These are phyloP conservation scores for Penicillium sp. DNA, from an alignment of 2,329 filamentous ascomycete genomes.

Conservation along the genomic window DNA sequence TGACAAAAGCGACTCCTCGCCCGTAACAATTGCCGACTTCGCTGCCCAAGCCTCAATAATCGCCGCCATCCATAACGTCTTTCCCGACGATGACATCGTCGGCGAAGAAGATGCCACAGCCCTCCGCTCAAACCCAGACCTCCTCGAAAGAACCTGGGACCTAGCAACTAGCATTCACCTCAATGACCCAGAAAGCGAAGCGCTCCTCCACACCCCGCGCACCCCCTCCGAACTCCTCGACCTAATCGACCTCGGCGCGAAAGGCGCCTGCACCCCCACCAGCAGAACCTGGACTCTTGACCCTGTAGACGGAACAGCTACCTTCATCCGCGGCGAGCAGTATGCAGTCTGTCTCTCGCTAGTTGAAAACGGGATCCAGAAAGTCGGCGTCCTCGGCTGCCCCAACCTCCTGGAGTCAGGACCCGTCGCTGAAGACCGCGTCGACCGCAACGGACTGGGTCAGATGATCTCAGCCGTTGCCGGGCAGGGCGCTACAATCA, in stretches of 20 bases:
- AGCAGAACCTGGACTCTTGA: conserved; percentile 61
- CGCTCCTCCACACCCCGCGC: conserved; percentile 40
- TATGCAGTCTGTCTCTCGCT: conserved; percentile 62
- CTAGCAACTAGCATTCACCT: conserved; percentile 46
- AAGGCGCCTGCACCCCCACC: conserved; percentile 39
- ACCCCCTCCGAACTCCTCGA: conserved; percentile 57
- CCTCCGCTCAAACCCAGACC: conserved; percentile 48
- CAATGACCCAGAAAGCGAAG: conserved; percentile 33
- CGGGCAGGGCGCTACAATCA: conserved; percentile 45
- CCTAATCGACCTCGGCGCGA: conserved; percentile 59
- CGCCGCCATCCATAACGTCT: conserved; percentile 52
- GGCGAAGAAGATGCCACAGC: conserved; percentile 60
- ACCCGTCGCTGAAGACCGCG: conserved; percentile 37
- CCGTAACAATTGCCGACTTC: conserved; percentile 64
- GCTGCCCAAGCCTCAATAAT: conserved; percentile 63
- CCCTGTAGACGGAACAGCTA: conserved; percentile 63
- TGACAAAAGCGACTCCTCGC: conserved; percentile 58
- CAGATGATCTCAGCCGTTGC: conserved; percentile 51
- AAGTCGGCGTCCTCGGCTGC: conserved; percentile 60
- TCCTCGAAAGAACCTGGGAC: conserved; percentile 56
- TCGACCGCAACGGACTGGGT: conserved; percentile 48
- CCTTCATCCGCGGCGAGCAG: conserved; percentile 60
- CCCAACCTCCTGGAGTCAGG: conserved; percentile 54
- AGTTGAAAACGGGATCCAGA: conserved; percentile 56
- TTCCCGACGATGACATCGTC: conserved; percentile 58